Conservation (phyloP, 2,329 filamentous ascomycete species). For the Rhinocladiella mackenziei region DNA sequence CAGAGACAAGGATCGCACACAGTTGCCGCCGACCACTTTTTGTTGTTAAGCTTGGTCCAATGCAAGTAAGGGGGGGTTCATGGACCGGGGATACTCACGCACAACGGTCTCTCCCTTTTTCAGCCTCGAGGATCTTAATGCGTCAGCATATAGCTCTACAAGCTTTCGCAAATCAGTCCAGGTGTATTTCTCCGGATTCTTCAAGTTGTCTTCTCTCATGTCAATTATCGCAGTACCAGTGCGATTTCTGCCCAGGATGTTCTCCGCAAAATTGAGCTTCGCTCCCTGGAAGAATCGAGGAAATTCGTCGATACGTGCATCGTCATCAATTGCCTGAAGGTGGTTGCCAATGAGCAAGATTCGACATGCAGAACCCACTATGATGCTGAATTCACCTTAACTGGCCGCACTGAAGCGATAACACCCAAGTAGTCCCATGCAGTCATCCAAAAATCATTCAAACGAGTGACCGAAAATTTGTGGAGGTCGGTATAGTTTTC, state of each 20-base stretch:
- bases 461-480: conserved; percentile 37
- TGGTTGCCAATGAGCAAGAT: conserved; percentile 9
- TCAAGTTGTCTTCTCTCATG: conserved; percentile 33
- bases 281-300: conserved; percentile 39
- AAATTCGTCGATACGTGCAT: conserved; percentile 36
- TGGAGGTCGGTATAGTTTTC: conserved; percentile 36
- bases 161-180: conserved; percentile 39
- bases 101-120: conserved; percentile 38
- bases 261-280: conserved; percentile 38
- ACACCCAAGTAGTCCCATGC: conserved; percentile 34
- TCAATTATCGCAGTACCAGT: conserved; percentile 7
- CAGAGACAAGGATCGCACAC: conserved; percentile 32
- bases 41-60: neutral
- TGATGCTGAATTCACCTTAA: conserved; percentile 2
- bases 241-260: conserved; percentile 6
- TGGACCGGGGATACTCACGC: neutral
- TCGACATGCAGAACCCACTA: neutral
- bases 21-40: conserved; percentile 9
- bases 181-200: conserved; percentile 33
- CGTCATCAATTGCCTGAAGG: conserved; percentile 38
- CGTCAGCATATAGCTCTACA: conserved; percentile 37
- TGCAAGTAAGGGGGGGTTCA: neutral
- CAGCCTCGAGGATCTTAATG: conserved; percentile 36
- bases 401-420: conserved; percentile 28
- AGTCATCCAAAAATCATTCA: conserved; percentile 42